Conservation (phyloP, 768 basidiomycete genomes). For the Omphalotus guepiniiformis region DNA sequence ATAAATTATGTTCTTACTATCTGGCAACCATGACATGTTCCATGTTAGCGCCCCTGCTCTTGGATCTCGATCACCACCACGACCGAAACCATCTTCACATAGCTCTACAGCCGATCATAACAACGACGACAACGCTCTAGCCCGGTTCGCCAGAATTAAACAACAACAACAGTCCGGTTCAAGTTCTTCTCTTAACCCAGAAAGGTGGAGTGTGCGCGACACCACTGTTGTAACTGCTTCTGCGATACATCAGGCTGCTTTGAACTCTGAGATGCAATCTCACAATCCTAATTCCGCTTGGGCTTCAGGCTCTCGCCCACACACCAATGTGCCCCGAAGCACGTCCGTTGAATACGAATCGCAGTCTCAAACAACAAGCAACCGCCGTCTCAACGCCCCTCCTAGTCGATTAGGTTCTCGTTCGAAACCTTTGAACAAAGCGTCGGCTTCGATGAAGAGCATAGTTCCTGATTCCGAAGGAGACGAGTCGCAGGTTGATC, state of each 20-base stretch:
- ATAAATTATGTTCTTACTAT: too few species aligned
- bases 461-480: slow-evolving; percentile 68
- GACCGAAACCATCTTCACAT: slow-evolving; percentile 36
- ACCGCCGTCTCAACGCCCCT: slow-evolving; percentile 61
- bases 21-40: slow-evolving; percentile 16
- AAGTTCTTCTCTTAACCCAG: slow-evolving; percentile 51
- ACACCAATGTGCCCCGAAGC: slow-evolving; percentile 55
- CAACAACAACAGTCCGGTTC: slow-evolving; percentile 34
- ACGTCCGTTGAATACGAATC: slow-evolving; percentile 81
- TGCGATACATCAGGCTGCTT: slow-evolving; percentile 71
- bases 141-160: slow-evolving; percentile 39
- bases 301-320: slow-evolving; percentile 57
- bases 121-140: slow-evolving; percentile 38
- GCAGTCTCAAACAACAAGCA: slow-evolving; percentile 48
- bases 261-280: slow-evolving; percentile 33
- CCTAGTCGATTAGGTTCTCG: slow-evolving; percentile 40
- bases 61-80: slow-evolving; percentile 56
- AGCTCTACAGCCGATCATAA: slow-evolving; percentile 28
- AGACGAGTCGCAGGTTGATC: slow-evolving; percentile 34
- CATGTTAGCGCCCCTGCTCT: slow-evolving; percentile 49
- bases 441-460: slow-evolving; percentile 38
- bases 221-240: slow-evolving; percentile 85
- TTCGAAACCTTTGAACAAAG: slow-evolving; percentile 51
- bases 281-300: slow-evolving; percentile 59
- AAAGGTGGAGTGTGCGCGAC: slow-evolving; percentile 72